phyloP scores from a whole-genome alignment of 2,329 filamentous ascomycete genomes.

The Ophiostoma tasmaniense region DNA sequence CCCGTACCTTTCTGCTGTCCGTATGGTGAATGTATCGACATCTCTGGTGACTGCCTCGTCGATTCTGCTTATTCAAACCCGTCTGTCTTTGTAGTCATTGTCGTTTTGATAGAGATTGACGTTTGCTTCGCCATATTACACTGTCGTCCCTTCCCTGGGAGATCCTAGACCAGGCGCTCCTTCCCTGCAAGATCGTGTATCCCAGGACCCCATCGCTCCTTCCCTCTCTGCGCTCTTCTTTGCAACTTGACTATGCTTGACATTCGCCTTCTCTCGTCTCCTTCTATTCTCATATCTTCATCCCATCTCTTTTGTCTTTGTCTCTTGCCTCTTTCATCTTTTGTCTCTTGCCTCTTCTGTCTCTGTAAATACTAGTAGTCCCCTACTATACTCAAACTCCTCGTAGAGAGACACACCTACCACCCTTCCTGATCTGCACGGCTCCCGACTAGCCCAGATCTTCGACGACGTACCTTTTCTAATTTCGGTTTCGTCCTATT shows the following conservation, averaged over 20 bases:
- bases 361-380: no score
- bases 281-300: background rate
- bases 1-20: background rate
- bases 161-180: background rate
- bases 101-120: no score
- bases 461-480: slow-evolving; percentile 8
- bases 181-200: background rate
- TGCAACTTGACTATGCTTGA: no score
- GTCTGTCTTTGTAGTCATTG: background rate
- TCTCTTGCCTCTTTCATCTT: no score
- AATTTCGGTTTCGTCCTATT: slow-evolving; percentile 7
- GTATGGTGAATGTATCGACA: background rate
- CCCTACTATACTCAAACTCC: no score
- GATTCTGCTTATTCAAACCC: no score
- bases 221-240: background rate
- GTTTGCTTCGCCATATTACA: background rate
- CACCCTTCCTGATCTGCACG: slow-evolving; percentile 10
- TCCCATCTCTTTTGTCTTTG: no score
- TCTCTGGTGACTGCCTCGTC: background rate
- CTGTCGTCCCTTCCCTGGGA: background rate
- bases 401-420: no score
- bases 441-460: slow-evolving; percentile 11
- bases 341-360: no score
- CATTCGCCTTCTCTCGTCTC: background rate
- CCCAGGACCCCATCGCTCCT: background rate